phyloP scores from a whole-genome alignment of 1,139 yeast genomes.

The Trichomonascaceae sp. region DNA sequence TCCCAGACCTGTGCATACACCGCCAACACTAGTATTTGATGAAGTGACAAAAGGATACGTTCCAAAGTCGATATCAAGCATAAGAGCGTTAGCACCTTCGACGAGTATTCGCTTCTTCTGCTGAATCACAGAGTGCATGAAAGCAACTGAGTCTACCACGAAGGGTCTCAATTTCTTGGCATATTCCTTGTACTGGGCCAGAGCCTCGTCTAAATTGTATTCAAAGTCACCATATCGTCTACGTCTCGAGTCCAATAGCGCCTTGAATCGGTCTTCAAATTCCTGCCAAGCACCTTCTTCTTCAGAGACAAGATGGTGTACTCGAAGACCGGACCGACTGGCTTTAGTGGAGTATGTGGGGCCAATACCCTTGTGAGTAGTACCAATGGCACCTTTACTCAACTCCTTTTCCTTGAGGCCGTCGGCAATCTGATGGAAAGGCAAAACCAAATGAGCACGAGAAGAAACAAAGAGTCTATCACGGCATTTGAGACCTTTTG shows the following conservation, averaged over 20 bases:
- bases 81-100: constrained; percentile 97
- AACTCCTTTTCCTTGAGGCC: constrained; percentile 91
- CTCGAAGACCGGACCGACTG: constrained; percentile 92
- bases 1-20: constrained; percentile 96
- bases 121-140: constrained; percentile 78
- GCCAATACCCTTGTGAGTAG: constrained; percentile 99
- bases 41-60: constrained; percentile 98
- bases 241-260: constrained; percentile 72
- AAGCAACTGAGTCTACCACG: constrained; percentile 87
- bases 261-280: constrained; percentile 69
- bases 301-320: constrained; percentile 87
- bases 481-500: constrained; percentile 65
- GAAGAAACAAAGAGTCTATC: constrained; percentile 82
- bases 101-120: constrained; percentile 79
- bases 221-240: constrained; percentile 92
- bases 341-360: constrained; percentile 98
- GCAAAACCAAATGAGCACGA: constrained; percentile 94
- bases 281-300: constrained; percentile 92
- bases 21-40: constrained; percentile 93
- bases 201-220: constrained; percentile 75
- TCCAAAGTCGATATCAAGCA: constrained; percentile 97
- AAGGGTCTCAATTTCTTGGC: constrained; percentile 76
- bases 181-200: constrained; percentile 66
- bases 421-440: constrained; percentile 95
- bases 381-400: constrained; percentile 89